Evolutionary conservation across 2,329 filamentous ascomycete species (phyloP), one percentile per base, ranked within the genome.

Genomic region (Epichloe glyceriae): DNA sequence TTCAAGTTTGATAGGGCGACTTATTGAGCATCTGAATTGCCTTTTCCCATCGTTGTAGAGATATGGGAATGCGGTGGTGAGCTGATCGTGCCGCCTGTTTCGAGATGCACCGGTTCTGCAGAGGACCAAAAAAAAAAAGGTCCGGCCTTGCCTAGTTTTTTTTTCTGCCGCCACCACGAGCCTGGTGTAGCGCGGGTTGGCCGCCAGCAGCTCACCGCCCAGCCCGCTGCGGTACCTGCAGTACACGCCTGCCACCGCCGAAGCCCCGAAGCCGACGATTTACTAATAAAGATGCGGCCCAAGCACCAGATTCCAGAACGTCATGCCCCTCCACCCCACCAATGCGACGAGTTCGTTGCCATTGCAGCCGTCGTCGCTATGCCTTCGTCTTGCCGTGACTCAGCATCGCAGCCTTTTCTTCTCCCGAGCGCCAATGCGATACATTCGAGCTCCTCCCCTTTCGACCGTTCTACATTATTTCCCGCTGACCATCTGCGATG

Each of bases 251-350:
- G 20, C 10, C 20, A 19, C 3, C 41, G 22, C 37, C 11, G 37
- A 17, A 19, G 41, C 20, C 20, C 37, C 11, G 37, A 17, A 19
- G 41, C 20, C 20, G 14, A 19, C 41, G 19, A 11, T 41, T 17
- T 11, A 20, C 10, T 41, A n/a, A 15, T 15, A 38, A n/a, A 19
- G 38, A 11, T 19, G 38, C 26, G 38, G 38, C 38, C n/a, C 15
- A 19, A 19, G 38, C 19, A 14, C 40, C 17, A 12, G 17, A 26
- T 26, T 26, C 22, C 22, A 26, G 22, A 26, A 8, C 17, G 39
- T 41, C 8, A 41, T 60, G 61, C 61, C 63, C 63, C 62, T 64
- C 62, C 53, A 64, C 58, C 58, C 57, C 62, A 58, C 57, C 50
- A 53, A 47, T 44, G 38, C 33, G 53, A 45, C 34, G n/a, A 39